A percentile compares a stretch with the other conserved stretches of the same genome.
Evolutionary conservation across 2,329 filamentous ascomycete genomes (phyloP).

Genomic region (Fusarium buharicum): DNA sequence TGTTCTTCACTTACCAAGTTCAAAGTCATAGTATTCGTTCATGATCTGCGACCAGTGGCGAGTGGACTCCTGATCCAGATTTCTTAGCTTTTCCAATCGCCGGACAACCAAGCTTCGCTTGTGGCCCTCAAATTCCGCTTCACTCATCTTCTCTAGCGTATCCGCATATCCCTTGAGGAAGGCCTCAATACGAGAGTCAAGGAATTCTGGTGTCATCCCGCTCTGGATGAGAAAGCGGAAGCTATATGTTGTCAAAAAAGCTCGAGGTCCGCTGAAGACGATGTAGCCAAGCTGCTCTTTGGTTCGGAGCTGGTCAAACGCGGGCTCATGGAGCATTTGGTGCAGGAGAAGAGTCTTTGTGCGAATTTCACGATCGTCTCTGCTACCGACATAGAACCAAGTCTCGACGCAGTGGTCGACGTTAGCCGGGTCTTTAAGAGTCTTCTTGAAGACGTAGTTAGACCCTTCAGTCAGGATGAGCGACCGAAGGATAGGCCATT

Average conservation of each 20-base stretch:
- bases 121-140: conserved; percentile 87
- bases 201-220: conserved; percentile 82
- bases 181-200: conserved; percentile 87
- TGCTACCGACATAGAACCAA: conserved; percentile 75
- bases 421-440: conserved; percentile 85
- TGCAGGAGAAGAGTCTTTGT: conserved; percentile 84
- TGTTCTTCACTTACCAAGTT: conserved; percentile 73
- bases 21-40: conserved; percentile 89
- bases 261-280: conserved; percentile 83
- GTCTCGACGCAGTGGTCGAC: conserved; percentile 89
- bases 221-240: conserved; percentile 94
- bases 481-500: conserved; percentile 83
- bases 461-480: conserved; percentile 81
- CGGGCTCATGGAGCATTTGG: conserved; percentile 92
- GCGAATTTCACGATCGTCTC: conserved; percentile 73
- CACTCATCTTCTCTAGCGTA: conserved; percentile 78
- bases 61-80: conserved; percentile 83
- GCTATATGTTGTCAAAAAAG: conserved; percentile 80
- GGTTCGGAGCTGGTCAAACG: conserved; percentile 92
- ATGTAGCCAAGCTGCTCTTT: conserved; percentile 98
- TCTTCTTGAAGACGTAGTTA: conserved; percentile 85
- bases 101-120: conserved; percentile 90
- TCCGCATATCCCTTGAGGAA: conserved; percentile 78
- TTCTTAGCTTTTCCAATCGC: conserved; percentile 90
- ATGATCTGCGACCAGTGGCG: conserved; percentile 88